Evolutionary conservation across 192 early-diverging fungal species (phyloP), one percentile per base, ranked within the genome.

Genomic region (Rhizophagus sp.): DNA sequence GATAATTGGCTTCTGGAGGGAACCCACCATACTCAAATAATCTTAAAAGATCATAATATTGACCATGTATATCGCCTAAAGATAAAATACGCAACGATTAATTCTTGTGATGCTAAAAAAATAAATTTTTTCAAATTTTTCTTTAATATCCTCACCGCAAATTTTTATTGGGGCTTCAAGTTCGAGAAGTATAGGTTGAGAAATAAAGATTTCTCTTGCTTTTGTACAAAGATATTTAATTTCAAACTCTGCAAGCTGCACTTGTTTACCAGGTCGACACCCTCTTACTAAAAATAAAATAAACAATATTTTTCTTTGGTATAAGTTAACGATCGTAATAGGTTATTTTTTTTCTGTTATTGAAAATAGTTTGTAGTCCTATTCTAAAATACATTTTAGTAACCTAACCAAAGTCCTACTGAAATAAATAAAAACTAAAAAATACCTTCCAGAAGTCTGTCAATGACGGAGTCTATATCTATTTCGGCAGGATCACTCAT

Each of bases 11-110:
- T 81, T 97, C 94, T 1, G 96, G 96, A 25, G 97, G 97, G 87
- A 96, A 97, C 47, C 96, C 97, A 73, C 96, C 96, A 85, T 97
- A 96, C 79, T 98, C 96, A 81, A 98, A 98, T 63, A 97, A 87
- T 62, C 97, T 93, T 75, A 98, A 87, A 27, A 98, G 91, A 84
- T 98, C 97, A 81, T 97, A 97, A 88, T 98, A 98, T 87, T 98
- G 97, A 36, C 97, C 97, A 81, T 98, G 97, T 83, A 98, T 88
- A 81, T 90, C 86, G 83, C 85, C 87, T 89, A 83, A 82, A 22
- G 12, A 24, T 33, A 82, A 49, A 39, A 52, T 25, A 47, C 11
- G 11, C 11, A 47, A 0, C 44, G 44, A 47, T 47, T 47, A 47
- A 2, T 47, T 47, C 11, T 12, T 12, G 44, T 47, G 11, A 2